Evolutionary conservation across 2,329 filamentous ascomycete genomes (phyloP), one percentile per base, ranked within the genome.

Genomic region (Colletotrichum lupini): DNA sequence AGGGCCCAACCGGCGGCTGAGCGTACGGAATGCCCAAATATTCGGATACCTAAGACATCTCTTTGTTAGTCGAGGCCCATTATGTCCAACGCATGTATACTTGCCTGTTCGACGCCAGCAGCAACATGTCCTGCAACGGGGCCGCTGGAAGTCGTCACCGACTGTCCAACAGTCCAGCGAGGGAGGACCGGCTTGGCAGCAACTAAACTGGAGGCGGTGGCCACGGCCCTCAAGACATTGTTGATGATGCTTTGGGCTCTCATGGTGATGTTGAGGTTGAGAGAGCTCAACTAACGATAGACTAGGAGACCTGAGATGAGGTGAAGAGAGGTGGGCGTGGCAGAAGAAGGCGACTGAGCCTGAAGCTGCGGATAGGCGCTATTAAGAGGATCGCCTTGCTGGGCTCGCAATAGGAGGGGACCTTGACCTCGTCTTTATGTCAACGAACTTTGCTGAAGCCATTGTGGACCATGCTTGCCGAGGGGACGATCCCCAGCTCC

Each of bases 21-120:
- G 89, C 90, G 77, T 87, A 92, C 0, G 89, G 90, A 3, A 92
- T 86, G 1, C 87, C 87, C 2, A 88, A 78, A 76, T 74, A 75
- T 37, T 75, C 74, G 26, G 73, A 74, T 7, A 74, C 73, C 70
- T 73, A 9, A 26, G 5, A 30, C 35, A 3, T 14, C 6, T 4
- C 16, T 8, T 22, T 16, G 35, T 73, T 19, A 70, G 67, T 30
- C 7, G 26, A 30, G 30, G 24, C n/a, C 7, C 5, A 32, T 5
- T 5, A 19, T 35, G 24, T 2, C 3, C 16, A 26, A 28, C 0
- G 0, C 3, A 24, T 11, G 2, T 16, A 9, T 28, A 24, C 71
- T 22, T 37, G 57, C 71, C 71, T 73, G 35, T 49, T 73, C 56
- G n/a, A 61, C 73, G 4, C 37, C 65, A 46, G 59, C 12, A 19